phyloP scores from a whole-genome alignment of 2,329 filamentous ascomycete species.

The Cadophora luteo-olivacea region DNA sequence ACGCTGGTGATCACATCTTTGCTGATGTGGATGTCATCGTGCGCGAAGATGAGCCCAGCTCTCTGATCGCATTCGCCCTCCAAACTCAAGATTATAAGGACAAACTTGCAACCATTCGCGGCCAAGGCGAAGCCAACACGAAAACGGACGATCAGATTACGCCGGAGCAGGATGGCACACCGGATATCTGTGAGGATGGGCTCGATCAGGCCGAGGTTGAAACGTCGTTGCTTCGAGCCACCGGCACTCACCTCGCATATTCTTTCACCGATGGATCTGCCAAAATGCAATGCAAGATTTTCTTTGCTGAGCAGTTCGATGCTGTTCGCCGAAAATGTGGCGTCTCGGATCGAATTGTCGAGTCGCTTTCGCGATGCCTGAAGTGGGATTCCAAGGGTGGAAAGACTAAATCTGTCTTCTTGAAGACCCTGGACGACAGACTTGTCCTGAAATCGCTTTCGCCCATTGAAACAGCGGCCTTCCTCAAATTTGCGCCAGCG shows the following conservation, averaged over 20 bases:
- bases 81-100: conserved; percentile 85
- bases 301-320: conserved; percentile 98
- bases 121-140: conserved; percentile 52
- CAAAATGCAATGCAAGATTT: conserved; percentile 96
- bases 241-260: conserved; percentile 93
- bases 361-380: conserved; percentile 91
- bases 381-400: conserved; percentile 99
- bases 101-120: conserved; percentile 75
- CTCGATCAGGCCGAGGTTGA: conserved; percentile 77
- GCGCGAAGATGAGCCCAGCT: conserved; percentile 95
- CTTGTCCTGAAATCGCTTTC: conserved; percentile 83
- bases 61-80: conserved; percentile 90
- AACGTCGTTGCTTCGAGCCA: conserved; percentile 80
- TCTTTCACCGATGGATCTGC: conserved; percentile 94
- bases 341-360: conserved; percentile 90
- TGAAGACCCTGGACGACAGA: conserved; percentile 94
- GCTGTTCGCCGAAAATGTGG: conserved; percentile 92
- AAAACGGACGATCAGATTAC: conserved; percentile 41
- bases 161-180: conserved; percentile 39
- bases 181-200: conserved; percentile 43
- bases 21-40: conserved; percentile 97
- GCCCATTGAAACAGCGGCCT: conserved; percentile 89
- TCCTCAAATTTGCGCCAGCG: conserved; percentile 92
- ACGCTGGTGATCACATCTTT: conserved; percentile 90
- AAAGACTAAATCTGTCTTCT: conserved; percentile 95